These are phyloP conservation scores for Echium plantagineum DNA, from an alignment of 257 asterid genomes.

Conservation along the genomic window DNA sequence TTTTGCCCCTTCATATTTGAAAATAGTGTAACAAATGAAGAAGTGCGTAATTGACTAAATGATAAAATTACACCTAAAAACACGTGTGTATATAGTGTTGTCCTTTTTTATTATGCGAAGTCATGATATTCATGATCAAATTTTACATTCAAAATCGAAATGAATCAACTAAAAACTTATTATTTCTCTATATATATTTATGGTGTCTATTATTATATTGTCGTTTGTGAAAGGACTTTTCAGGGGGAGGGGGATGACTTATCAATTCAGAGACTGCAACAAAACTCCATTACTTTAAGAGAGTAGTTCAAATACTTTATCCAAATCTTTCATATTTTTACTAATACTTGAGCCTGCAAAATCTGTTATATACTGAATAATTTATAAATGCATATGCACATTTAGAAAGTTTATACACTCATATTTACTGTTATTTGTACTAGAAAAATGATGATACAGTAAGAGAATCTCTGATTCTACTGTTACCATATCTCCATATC, in stretches of 20 bases:
- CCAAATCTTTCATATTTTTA: slow-evolving; percentile 15
- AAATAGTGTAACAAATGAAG: too few species aligned
- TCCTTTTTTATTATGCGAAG: too few species aligned
- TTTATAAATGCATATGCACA: slow-evolving; percentile 10
- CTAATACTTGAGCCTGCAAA: slow-evolving; percentile 15
- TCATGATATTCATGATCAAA: too few species aligned
- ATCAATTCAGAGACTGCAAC: not conserved
- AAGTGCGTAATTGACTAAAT: too few species aligned
- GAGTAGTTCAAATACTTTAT: slow-evolving; percentile 8
- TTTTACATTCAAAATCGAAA: too few species aligned
- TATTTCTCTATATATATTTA: too few species aligned
- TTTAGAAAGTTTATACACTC: slow-evolving; percentile 18
- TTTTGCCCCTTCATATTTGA: too few species aligned
- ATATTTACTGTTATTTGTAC: slow-evolving; percentile 13
- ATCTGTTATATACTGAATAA: slow-evolving; percentile 17
- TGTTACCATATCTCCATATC: not conserved
- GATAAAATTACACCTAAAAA: too few species aligned
- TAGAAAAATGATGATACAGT: not conserved
- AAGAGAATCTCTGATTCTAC: slow-evolving; percentile 1
- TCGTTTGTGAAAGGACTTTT: not conserved
- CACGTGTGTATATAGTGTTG: too few species aligned
- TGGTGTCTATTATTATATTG: not conserved
- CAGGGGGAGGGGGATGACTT: not conserved
- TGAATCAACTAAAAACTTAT: too few species aligned
- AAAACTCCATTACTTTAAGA: slow-evolving; percentile 4